Percentiles rank a stretch among this genome's conserved stretches.
Evolutionary conservation across 2,329 filamentous ascomycete genomes (phyloP).

Genomic region (Mycosphaerella arachidis): DNA sequence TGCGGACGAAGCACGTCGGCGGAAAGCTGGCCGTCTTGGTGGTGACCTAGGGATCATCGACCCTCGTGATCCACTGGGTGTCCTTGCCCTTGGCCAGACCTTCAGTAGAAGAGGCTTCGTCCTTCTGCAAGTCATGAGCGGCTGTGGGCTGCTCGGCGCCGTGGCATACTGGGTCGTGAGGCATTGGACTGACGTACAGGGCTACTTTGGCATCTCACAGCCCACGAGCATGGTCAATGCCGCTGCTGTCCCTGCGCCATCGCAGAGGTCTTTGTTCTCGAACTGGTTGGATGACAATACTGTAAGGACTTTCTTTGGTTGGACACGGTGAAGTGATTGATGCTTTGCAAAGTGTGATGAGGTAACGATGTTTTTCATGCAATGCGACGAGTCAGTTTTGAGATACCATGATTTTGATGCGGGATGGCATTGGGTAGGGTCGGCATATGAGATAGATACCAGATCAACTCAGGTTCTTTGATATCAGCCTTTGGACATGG

Average conservation of each 20-base stretch:
- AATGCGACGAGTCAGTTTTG: background rate
- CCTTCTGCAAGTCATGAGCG: slow-evolving; percentile 68
- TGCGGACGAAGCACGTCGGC: slow-evolving; percentile 27
- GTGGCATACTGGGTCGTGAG: slow-evolving; percentile 43
- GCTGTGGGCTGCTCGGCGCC: slow-evolving; percentile 69
- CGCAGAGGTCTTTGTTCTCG: background rate
- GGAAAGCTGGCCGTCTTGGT: slow-evolving; percentile 30
- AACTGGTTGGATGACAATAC: background rate
- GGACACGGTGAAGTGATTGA: background rate
- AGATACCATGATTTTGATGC: background rate
- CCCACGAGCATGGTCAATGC: slow-evolving; percentile 10
- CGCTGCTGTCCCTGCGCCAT: slow-evolving; percentile 13
- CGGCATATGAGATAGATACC: background rate
- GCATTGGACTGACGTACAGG: slow-evolving; percentile 30
- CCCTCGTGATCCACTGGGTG: slow-evolving; percentile 71
- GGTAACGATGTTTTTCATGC: background rate
- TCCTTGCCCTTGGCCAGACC: slow-evolving; percentile 59
- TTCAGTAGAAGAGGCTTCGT: slow-evolving; percentile 62
- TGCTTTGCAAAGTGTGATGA: background rate
- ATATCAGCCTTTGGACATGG: background rate
- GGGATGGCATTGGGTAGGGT: background rate
- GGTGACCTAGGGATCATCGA: slow-evolving; percentile 39
- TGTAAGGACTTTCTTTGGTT: slow-evolving; percentile 4
- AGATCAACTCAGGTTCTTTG: background rate
- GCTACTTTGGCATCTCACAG: slow-evolving; percentile 22